Conservation (phyloP, 2,329 filamentous ascomycete genomes). For the Trichoderma cornu-damae region DNA sequence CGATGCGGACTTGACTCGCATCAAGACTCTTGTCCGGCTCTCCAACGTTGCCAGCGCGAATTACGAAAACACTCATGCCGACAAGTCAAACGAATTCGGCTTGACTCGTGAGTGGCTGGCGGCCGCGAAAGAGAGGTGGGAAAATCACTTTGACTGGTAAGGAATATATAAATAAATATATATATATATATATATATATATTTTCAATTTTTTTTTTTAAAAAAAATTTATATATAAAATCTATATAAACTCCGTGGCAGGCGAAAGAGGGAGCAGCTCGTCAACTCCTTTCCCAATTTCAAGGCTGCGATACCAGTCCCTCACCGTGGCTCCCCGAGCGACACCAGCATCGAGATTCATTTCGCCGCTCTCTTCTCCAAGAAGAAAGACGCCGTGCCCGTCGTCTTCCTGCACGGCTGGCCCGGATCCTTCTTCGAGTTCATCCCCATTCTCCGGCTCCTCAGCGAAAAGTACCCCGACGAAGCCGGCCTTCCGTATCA, state of each 20-base stretch:
- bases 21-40: background rate
- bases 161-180: too few species aligned
- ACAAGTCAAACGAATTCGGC: background rate
- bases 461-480: background rate
- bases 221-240: too few species aligned
- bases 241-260: background rate
- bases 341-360: background rate
- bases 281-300: slow-evolving; percentile 5
- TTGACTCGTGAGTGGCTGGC: background rate
- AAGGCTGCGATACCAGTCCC: background rate
- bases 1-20: background rate
- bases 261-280: background rate
- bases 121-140: background rate
- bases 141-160: background rate
- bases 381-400: background rate
- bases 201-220: too few species aligned
- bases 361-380: slow-evolving; percentile 5
- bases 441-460: background rate
- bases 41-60: background rate
- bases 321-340: background rate
- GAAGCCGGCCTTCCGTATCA: background rate
- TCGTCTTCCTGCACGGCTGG: background rate
- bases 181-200: background rate
- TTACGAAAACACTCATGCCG: background rate
- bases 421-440: slow-evolving; percentile 4